Base-by-base conservation (phyloP, 352 stramenopile genomes). In the Pythium periplocum region DNA sequence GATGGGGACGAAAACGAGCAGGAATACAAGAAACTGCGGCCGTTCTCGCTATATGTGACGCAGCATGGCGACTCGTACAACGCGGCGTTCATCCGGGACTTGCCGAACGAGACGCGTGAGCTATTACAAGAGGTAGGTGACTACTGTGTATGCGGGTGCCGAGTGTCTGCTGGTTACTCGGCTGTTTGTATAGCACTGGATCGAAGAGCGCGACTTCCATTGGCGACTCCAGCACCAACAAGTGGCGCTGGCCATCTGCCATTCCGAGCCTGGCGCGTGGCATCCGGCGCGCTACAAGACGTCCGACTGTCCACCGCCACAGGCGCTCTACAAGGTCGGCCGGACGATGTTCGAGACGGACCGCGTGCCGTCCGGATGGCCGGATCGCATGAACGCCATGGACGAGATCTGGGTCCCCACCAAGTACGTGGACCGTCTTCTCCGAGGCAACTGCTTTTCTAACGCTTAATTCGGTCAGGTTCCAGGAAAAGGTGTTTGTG, bases 341-440 rank as follows among this genome's bases (percentile, higher is more conserved):
- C 60, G 93, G 2, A 98, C 93, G 2, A 98, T 98, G 93, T 98
- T 98, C 55, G 93, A 98, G 70, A 98, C 91, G 39, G 92, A 98
- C 61, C 78, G 92, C 54, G 68, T 98, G 48, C 91, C 92, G 5
- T 73, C 61, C n/a, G 92, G 89, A 31, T 98, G 92, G 91, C 39
- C 70, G 2, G 63, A 86, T 11, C 73, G 90, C 46, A 91, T 97
- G 75, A 91, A 96, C 55, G 61, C 66, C 8, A 96, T 98, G 86
- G 81, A 98, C 64, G 90, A 98, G 72, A 89, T 97, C 45, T 98
- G 89, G 88, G 91, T 97, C 12, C 90, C 90, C 6, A 97, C 87
- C 2, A 76, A 71, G 57, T 74, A 48, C 17, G 64, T 43, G 7
- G 7, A 12, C 7, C 12, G 7, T 12, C 7, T 42, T 42, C 38